These are phyloP conservation scores for Chlorencoelia australis DNA, from an alignment of 2,329 filamentous ascomycete genomes.

Conservation along the genomic window DNA sequence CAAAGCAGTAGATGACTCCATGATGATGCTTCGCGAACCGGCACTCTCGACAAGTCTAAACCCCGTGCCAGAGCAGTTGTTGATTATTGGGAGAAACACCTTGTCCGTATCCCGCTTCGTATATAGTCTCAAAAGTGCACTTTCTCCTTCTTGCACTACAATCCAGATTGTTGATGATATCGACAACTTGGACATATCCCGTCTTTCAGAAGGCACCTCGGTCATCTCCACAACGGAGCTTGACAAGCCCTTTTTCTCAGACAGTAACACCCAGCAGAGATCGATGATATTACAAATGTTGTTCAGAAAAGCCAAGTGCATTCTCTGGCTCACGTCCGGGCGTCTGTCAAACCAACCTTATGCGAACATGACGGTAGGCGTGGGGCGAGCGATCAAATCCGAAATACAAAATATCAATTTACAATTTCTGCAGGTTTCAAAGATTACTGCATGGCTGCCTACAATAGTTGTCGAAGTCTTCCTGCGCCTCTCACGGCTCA, in stretches of 20 bases:
- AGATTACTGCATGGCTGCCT: conserved; percentile 1
- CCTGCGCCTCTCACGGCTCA: background rate
- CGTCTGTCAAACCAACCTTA: conserved; percentile 8
- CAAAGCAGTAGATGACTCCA: conserved; percentile 9
- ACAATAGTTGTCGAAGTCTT: conserved; percentile 11
- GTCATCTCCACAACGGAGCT: conserved; percentile 21
- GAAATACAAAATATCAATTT: conserved; percentile 15
- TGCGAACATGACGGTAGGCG: conserved; percentile 12
- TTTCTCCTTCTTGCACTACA: no score
- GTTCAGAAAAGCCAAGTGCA: conserved; percentile 1
- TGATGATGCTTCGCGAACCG: conserved; percentile 5
- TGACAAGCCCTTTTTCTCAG: conserved; percentile 23
- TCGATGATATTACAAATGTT: no score
- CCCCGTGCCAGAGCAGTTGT: no score
- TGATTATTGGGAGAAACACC: no score
- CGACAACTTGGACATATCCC: no score
- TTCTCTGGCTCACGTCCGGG: conserved; percentile 16
- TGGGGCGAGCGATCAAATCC: conserved; percentile 10
- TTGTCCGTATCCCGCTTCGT: no score
- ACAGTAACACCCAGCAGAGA: no score
- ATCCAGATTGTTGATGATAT: no score
- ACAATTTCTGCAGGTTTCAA: conserved; percentile 14
- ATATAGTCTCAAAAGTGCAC: no score
- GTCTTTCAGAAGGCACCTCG: no score
- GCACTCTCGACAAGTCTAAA: no score